phyloP scores from a whole-genome alignment of 495 filamentous ascomycete genomes.

The Hypoxylon crocopeplum region DNA sequence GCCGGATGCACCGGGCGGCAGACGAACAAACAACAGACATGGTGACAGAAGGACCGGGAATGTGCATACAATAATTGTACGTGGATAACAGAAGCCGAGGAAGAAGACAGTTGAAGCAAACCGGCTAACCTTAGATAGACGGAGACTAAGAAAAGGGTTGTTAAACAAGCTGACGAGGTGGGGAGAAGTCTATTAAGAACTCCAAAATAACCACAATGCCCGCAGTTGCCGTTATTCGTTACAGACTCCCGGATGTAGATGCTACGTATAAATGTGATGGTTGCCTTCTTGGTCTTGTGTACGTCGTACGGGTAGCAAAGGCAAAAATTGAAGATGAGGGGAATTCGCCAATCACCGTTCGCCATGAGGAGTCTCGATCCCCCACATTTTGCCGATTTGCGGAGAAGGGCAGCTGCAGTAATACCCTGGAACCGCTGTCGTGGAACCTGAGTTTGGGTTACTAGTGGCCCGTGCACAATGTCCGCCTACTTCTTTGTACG shows the following conservation, averaged over 20 bases:
- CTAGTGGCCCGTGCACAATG: neutral
- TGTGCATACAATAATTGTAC: slow-evolving; percentile 32
- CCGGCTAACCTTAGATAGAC: slow-evolving; percentile 11
- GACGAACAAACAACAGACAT: slow-evolving; percentile 34
- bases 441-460: neutral
- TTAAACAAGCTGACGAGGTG: slow-evolving; percentile 1
- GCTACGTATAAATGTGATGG: slow-evolving; percentile 7
- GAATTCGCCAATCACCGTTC: slow-evolving; percentile 28
- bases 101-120: slow-evolving; percentile 4
- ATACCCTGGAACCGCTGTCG: neutral
- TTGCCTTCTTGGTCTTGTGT: slow-evolving; percentile 9
- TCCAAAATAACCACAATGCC: slow-evolving; percentile 9
- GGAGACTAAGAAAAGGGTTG: slow-evolving; percentile 14
- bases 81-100: slow-evolving; percentile 11
- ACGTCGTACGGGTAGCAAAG: slow-evolving; percentile 25
- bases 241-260: slow-evolving; percentile 18
- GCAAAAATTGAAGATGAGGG: slow-evolving; percentile 34
- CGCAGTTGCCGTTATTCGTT: slow-evolving; percentile 16
- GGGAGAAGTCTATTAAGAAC: neutral
- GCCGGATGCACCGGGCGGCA: slow-evolving; percentile 38
- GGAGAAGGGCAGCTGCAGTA: slow-evolving; percentile 27
- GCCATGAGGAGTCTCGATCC: slow-evolving; percentile 1
- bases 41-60: slow-evolving; percentile 19
- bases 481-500: too few species aligned
- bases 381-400: slow-evolving; percentile 39